Conservation (phyloP, 345 rosid species). For the Angophora floribunda region DNA sequence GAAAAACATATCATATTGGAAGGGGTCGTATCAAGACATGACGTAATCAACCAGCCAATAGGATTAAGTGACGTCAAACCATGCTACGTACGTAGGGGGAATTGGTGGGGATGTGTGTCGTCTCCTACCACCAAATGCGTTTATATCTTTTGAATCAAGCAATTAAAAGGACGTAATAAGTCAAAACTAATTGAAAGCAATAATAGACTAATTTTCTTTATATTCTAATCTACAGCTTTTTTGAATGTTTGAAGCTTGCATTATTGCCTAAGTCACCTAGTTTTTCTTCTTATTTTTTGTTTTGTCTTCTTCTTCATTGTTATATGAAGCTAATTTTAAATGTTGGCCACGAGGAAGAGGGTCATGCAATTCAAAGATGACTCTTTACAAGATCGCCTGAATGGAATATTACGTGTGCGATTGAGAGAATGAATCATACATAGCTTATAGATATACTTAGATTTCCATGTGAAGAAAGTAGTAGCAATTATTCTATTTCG, state of each 20-base stretch:
- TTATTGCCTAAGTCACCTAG: not conserved
- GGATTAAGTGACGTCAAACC: conserved; percentile 15
- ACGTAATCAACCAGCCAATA: conserved; percentile 18
- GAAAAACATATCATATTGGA: not conserved
- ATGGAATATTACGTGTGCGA: not conserved
- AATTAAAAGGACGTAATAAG: not conserved
- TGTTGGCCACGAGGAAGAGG: not conserved
- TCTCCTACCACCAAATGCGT: not conserved
- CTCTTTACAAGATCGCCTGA: not conserved
- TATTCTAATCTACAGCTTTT: not conserved
- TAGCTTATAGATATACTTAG: not conserved
- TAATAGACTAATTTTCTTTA: not conserved
- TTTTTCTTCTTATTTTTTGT: not conserved
- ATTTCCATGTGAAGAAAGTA: not conserved
- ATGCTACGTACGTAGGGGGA: conserved; percentile 18
- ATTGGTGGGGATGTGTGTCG: not conserved
- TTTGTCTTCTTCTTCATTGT: not conserved
- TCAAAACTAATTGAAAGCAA: conserved; percentile 15
- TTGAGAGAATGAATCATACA: not conserved
- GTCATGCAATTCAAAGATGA: not conserved
- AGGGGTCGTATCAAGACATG: conserved; percentile 11
- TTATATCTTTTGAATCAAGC: conserved; percentile 27
- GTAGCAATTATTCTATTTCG: not conserved
- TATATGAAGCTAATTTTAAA: not conserved
- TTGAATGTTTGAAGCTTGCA: not conserved